phyloP scores from a whole-genome alignment of 2,329 filamentous ascomycete species.

The Aspergillus quadricinctus region DNA sequence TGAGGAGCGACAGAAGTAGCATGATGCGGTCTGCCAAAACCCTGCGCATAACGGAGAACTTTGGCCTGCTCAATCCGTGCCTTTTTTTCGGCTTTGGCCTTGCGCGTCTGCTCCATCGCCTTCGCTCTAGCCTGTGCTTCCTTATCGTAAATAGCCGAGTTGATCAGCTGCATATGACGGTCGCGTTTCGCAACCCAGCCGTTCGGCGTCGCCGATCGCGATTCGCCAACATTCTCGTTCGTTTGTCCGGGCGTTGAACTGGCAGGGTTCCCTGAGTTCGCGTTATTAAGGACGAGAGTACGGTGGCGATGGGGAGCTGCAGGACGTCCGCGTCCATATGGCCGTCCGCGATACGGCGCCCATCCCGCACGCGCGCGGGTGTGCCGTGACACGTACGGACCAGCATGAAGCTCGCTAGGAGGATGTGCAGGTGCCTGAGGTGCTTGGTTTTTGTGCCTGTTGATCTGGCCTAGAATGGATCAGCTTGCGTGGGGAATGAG shows the following conservation, averaged over 20 bases:
- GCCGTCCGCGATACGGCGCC: slow-evolving; percentile 43
- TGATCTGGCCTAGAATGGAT: slow-evolving; percentile 63
- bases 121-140: slow-evolving; percentile 63
- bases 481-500: slow-evolving; percentile 30
- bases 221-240: slow-evolving; percentile 27
- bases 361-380: slow-evolving; percentile 34
- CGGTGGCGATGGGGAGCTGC: slow-evolving; percentile 49
- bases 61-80: slow-evolving; percentile 49
- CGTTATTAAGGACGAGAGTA: slow-evolving; percentile 62
- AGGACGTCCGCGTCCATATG: slow-evolving; percentile 31
- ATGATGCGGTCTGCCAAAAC: slow-evolving; percentile 17
- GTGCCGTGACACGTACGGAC: slow-evolving; percentile 26
- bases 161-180: slow-evolving; percentile 78
- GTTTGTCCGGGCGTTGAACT: slow-evolving; percentile 18
- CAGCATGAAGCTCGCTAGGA: slow-evolving; percentile 16
- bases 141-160: slow-evolving; percentile 71
- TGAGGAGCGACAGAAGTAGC: slow-evolving; percentile 17
- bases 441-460: slow-evolving; percentile 65
- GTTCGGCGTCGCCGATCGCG: slow-evolving; percentile 26
- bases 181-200: slow-evolving; percentile 70
- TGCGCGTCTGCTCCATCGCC: slow-evolving; percentile 66
- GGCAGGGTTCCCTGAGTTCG: slow-evolving; percentile 17
- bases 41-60: slow-evolving; percentile 38
- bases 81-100: slow-evolving; percentile 49
- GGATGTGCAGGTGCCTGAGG: slow-evolving; percentile 19